Evolutionary conservation across 176 grass and related monocot genomes (phyloP).

Genomic region (Phragmites australis): DNA sequence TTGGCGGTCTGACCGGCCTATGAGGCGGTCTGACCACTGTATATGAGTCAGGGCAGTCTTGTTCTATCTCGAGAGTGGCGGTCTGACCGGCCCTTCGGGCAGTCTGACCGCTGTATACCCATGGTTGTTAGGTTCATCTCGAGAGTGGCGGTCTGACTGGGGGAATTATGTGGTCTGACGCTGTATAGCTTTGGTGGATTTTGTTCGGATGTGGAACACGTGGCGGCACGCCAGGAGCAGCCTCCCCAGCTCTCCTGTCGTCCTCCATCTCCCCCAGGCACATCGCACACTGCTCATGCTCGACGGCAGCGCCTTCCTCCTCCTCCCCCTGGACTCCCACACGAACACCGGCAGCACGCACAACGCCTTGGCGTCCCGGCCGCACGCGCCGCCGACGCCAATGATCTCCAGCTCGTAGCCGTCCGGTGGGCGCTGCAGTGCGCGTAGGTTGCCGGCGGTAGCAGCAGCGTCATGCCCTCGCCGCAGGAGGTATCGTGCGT

Average conservation of each 20-base stretch:
- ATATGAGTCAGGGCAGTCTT: too few species aligned
- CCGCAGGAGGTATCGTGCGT: conserved; percentile 43
- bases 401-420: conserved; percentile 19
- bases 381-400: not conserved
- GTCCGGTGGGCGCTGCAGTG: not conserved
- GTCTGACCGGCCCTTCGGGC: too few species aligned
- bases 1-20: too few species aligned
- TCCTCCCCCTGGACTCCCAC: conserved; percentile 14
- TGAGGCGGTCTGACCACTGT: too few species aligned
- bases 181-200: too few species aligned
- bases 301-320: not conserved
- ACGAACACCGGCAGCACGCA: conserved; percentile 46
- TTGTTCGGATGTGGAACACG: conserved; percentile 53
- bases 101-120: too few species aligned
- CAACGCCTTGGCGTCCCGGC: conserved; percentile 30
- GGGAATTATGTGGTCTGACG: too few species aligned
- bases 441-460: not conserved
- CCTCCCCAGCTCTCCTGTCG: conserved; percentile 50
- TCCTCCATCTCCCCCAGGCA: conserved; percentile 57
- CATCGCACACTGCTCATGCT: conserved; percentile 40
- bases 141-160: too few species aligned
- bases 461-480: not conserved
- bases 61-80: too few species aligned
- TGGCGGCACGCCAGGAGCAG: conserved; percentile 59
- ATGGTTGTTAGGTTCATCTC: too few species aligned